Evolutionary conservation across 805 yeast genomes (phyloP).

Genomic region (Huiozyma naganishii): DNA sequence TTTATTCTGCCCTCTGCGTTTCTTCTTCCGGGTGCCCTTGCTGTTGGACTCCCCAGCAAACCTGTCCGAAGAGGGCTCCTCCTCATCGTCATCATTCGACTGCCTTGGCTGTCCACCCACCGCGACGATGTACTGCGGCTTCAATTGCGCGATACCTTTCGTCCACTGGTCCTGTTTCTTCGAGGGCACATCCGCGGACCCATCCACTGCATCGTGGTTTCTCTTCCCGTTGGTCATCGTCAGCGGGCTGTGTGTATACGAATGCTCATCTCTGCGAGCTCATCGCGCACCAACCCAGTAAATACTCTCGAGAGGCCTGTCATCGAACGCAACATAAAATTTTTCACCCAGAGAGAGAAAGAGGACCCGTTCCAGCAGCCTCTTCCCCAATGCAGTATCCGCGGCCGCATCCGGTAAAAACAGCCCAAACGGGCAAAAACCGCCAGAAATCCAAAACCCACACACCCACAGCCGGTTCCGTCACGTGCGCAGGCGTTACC

Average conservation of each 20-base stretch:
- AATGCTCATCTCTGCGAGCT: no score
- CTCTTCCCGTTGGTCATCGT: neutral
- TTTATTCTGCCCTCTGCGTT: constrained; percentile 73
- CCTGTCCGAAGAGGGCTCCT: constrained; percentile 33
- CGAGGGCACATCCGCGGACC: neutral
- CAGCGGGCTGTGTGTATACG: neutral
- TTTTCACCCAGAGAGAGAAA: neutral
- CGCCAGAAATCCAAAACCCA: no score
- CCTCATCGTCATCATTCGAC: constrained; percentile 7
- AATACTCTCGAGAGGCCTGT: neutral
- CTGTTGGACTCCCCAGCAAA: constrained; percentile 34
- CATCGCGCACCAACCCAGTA: no score
- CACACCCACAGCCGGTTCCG: no score
- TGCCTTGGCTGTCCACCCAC: neutral
- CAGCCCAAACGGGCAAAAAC: no score
- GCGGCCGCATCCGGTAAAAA: no score
- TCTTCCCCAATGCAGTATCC: no score
- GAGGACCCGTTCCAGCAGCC: no score
- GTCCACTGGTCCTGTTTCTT: neutral
- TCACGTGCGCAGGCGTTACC: no score
- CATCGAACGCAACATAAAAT: neutral
- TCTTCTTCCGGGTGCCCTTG: constrained; percentile 32
- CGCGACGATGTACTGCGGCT: constrained; percentile 51
- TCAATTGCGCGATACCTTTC: constrained; percentile 65
- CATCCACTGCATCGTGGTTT: constrained; percentile 4